Percentiles rank a stretch among this genome's conserved stretches.
Conservation (phyloP, 164 flowering plant species). For the Vitis labrusca region DNA sequence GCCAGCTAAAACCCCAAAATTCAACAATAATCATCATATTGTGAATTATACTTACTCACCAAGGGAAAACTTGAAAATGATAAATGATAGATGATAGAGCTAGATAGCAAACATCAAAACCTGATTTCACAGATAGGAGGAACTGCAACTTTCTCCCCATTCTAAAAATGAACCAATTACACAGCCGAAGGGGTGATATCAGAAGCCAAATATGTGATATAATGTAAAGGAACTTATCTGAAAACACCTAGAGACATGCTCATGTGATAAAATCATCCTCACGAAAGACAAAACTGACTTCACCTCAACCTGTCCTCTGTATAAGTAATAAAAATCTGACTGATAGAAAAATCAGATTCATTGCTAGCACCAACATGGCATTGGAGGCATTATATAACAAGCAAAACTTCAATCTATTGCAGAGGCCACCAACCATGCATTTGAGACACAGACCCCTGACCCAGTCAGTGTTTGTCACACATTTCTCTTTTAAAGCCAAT, state of each 20-base stretch:
- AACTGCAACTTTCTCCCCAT: background rate
- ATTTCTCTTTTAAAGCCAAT: slow-evolving; percentile 1
- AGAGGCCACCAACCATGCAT: slow-evolving; percentile 8
- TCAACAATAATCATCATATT: background rate
- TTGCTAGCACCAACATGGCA: background rate
- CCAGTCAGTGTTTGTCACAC: slow-evolving; percentile 12
- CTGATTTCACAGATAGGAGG: background rate
- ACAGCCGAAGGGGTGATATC: background rate
- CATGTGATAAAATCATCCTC: background rate
- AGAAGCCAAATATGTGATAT: background rate
- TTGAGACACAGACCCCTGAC: slow-evolving; percentile 9
- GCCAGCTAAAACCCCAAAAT: background rate
- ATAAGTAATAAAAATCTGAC: slow-evolving; percentile 1
- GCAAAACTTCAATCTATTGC: slow-evolving; percentile 2
- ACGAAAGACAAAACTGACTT: background rate
- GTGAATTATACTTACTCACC: background rate
- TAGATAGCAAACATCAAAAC: background rate
- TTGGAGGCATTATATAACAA: background rate
- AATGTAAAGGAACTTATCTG: no score
- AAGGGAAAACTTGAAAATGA: background rate
- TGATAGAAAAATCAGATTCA: slow-evolving; percentile 8
- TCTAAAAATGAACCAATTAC: slow-evolving; percentile 1
- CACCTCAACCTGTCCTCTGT: background rate
- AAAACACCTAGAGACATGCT: background rate
- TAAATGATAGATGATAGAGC: background rate